A percentile compares a stretch with the other conserved stretches of the same genome.
These are phyloP conservation scores for Melampsora americana DNA, from an alignment of 1,284 basidiomycete genomes.

Conservation along the genomic window DNA sequence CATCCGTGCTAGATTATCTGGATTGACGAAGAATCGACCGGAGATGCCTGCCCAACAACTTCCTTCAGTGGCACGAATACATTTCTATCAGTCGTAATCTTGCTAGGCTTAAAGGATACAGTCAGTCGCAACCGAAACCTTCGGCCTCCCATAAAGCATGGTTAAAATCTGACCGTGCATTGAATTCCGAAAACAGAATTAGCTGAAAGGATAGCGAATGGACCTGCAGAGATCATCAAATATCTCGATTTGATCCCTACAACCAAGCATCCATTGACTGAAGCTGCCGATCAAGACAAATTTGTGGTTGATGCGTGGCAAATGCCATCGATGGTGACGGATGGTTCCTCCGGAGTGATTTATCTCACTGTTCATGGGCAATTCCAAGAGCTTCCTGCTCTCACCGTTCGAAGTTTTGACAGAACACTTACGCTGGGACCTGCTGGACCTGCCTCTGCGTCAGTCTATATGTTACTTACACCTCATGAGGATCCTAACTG, in stretches of 20 bases:
- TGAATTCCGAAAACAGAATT: constrained; percentile 6
- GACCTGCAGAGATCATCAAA: constrained; percentile 32
- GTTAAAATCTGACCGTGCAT: too few species aligned
- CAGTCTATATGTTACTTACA: constrained; percentile 52
- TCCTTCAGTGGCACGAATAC: constrained; percentile 37
- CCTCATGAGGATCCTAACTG: constrained; percentile 9
- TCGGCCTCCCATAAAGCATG: background rate
- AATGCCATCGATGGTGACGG: constrained; percentile 49
- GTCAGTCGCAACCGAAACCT: background rate
- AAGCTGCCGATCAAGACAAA: constrained; percentile 62
- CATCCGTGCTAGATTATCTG: constrained; percentile 2
- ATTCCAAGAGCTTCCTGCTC: constrained; percentile 74
- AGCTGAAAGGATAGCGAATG: constrained; percentile 27
- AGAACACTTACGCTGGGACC: constrained; percentile 83
- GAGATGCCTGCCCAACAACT: constrained; percentile 34
- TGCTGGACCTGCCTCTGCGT: constrained; percentile 74
- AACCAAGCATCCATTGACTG: constrained; percentile 71
- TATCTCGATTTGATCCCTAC: constrained; percentile 60
- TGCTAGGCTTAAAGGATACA: constrained; percentile 27
- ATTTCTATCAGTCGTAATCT: constrained; percentile 31
- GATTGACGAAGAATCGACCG: constrained; percentile 21
- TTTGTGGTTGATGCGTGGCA: constrained; percentile 84
- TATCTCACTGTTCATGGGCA: constrained; percentile 86
- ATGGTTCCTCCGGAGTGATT: constrained; percentile 58
- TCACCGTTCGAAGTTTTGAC: constrained; percentile 84